phyloP scores from a whole-genome alignment of 2,329 filamentous ascomycete species.

The Lecanicillium sp. region DNA sequence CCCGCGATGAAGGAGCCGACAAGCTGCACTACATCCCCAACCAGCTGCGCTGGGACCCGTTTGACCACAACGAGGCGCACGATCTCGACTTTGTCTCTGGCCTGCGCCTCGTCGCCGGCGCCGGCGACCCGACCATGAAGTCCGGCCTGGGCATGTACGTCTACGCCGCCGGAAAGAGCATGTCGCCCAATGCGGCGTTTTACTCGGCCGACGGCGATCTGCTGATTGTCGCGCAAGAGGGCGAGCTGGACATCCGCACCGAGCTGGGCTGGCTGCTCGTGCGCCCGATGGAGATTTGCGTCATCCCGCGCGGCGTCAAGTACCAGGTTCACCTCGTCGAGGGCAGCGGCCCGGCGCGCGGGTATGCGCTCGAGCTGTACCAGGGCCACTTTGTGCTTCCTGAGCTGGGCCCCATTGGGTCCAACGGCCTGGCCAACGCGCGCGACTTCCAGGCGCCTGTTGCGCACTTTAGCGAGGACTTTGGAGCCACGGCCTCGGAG shows the following conservation, averaged over 20 bases:
- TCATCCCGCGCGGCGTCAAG: conserved; percentile 60
- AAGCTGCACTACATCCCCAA: conserved; percentile 70
- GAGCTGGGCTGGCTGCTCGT: conserved; percentile 62
- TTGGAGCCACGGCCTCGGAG: conserved; percentile 28
- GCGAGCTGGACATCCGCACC: conserved; percentile 61
- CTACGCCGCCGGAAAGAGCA: conserved; percentile 65
- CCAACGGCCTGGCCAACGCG: conserved; percentile 58
- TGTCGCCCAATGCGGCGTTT: conserved; percentile 61
- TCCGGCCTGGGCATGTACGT: conserved; percentile 67
- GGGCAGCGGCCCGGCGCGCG: conserved; percentile 45
- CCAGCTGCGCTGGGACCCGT: conserved; percentile 71
- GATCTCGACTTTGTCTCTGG: conserved; percentile 38
- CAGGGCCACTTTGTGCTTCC: conserved; percentile 59
- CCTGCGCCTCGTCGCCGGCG: conserved; percentile 64
- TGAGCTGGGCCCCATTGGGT: conserved; percentile 60
- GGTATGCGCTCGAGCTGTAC: conserved; percentile 65
- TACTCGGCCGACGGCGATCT: conserved; percentile 76
- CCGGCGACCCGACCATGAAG: conserved; percentile 69
- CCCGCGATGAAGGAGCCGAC: conserved; percentile 10
- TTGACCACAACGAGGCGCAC: conserved; percentile 55
- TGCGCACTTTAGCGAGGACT: conserved; percentile 54
- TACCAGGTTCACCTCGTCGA: conserved; percentile 55
- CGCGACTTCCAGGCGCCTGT: conserved; percentile 65
- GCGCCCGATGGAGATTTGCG: conserved; percentile 62
- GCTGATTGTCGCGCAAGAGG: conserved; percentile 63